Base-by-base conservation (phyloP, 2,329 filamentous ascomycete species). In the Calonectria naviculata region DNA sequence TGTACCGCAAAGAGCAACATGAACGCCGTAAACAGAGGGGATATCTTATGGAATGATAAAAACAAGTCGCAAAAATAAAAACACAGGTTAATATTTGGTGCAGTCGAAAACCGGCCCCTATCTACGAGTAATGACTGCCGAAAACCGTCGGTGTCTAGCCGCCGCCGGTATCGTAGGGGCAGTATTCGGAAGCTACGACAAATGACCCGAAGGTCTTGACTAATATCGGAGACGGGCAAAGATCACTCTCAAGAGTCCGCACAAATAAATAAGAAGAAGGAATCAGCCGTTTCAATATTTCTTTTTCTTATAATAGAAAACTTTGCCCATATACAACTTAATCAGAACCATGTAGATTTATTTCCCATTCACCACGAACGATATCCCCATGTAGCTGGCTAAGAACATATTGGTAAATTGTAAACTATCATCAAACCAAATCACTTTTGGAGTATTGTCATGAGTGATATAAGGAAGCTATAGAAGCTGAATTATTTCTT, bases 141-240 rank as follows among this genome's bases (percentile, higher is more conserved):
- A 29, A 67, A 34, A 34, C 58, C 42, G 26, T 77, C 72, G 75
- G 75, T 54, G n/a, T 29, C 49, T 52, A 60, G 65, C 66, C 75
- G 56, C 56, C 60, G 62, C 73, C 63, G 62, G 61, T 44, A 38
- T 54, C 28, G 26, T 56, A 47, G 60, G 52, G 63, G 36, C 49
- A 65, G 29, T 36, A 41, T 67, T 63, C 68, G 47, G 67, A 56
- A n/a, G 61, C 34, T 52, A 38, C 34, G 60, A 46, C 46, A 68
- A 31, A 71, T 49, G 34, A 24, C 29, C 58, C 68, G 65, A 68
- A 64, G 28, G 46, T 17, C 19, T 66, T 58, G 52, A 58, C 52
- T 58, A 58, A 58, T 58, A 58, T 13, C 6, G 34, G n/a, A 24
- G 29, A 24, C 19, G 52, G 21, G 31, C 28, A 58, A 26, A 26